Conservation (phyloP, 2,329 filamentous ascomycete genomes). For the Monosporascus sp. region DNA sequence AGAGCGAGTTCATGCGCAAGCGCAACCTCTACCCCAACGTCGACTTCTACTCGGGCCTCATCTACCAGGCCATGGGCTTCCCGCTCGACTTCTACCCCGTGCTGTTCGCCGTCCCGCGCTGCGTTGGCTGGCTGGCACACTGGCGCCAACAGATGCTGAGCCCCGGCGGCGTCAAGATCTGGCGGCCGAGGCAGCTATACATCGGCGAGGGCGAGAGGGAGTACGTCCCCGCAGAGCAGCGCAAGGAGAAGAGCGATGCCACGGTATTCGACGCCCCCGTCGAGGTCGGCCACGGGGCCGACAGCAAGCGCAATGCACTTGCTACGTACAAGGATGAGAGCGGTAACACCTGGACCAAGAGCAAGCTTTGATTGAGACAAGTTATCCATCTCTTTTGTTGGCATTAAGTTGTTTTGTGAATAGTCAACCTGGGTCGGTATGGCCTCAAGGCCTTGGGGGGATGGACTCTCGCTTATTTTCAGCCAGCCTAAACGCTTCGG, state of each 20-base stretch:
- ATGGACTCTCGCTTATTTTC: too few species aligned
- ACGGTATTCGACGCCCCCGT: conserved; percentile 31
- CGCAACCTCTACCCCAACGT: conserved; percentile 47
- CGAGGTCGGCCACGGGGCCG: conserved; percentile 33
- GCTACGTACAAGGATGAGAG: conserved; percentile 35
- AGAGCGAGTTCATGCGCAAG: conserved; percentile 44
- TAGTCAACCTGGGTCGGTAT: too few species aligned
- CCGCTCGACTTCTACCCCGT: conserved; percentile 49
- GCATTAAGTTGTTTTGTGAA: too few species aligned
- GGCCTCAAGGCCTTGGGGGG: too few species aligned
- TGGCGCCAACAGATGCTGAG: conserved; percentile 47
- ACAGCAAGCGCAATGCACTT: conserved; percentile 36
- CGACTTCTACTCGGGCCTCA: conserved; percentile 47
- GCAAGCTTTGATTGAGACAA: conserved; percentile 16
- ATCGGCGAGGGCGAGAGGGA: conserved; percentile 38
- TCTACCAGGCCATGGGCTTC: conserved; percentile 50
- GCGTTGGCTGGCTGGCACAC: conserved; percentile 47
- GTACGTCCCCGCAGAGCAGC: conserved; percentile 34
- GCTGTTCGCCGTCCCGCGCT: conserved; percentile 44
- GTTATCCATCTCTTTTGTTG: too few species aligned
- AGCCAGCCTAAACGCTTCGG: too few species aligned
- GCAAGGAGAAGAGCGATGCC: conserved; percentile 26
- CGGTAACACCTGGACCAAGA: conserved; percentile 24
- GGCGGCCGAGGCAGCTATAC: conserved; percentile 44
- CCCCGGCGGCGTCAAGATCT: conserved; percentile 43